Conservation (phyloP, 495 filamentous ascomycete genomes). For the Pseudevernia furfuracea region DNA sequence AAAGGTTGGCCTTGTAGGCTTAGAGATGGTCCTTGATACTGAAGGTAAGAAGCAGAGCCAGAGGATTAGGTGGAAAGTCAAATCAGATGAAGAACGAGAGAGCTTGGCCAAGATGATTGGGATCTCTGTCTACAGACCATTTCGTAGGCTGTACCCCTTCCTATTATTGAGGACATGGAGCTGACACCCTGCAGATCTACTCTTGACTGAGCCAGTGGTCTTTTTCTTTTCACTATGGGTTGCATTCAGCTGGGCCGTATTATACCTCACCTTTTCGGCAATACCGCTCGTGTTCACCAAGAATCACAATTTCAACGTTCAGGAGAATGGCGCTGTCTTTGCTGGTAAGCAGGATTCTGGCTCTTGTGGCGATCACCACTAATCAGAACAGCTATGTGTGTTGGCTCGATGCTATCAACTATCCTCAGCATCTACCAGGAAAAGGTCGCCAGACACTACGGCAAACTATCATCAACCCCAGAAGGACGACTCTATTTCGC, state of each 20-base stretch:
- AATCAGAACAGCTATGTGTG: slow-evolving; percentile 49
- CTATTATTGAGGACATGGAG: background rate
- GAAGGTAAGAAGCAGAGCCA: slow-evolving; percentile 35
- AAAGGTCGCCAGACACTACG: slow-evolving; percentile 37
- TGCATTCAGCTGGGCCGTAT: slow-evolving; percentile 79
- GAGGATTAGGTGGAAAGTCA: slow-evolving; percentile 78
- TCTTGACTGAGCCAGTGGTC: slow-evolving; percentile 85
- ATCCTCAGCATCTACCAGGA: slow-evolving; percentile 70
- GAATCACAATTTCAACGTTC: slow-evolving; percentile 60
- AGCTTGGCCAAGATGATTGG: slow-evolving; percentile 64
- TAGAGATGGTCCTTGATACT: slow-evolving; percentile 39
- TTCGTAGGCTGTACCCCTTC: slow-evolving; percentile 42
- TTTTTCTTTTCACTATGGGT: slow-evolving; percentile 94
- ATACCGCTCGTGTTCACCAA: slow-evolving; percentile 70
- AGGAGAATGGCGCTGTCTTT: slow-evolving; percentile 67
- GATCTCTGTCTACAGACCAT: slow-evolving; percentile 71
- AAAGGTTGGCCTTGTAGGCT: slow-evolving; percentile 54
- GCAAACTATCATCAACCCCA: slow-evolving; percentile 47
- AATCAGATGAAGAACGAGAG: slow-evolving; percentile 70
- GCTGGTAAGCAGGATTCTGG: slow-evolving; percentile 33
- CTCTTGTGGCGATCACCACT: background rate
- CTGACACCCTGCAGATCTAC: slow-evolving; percentile 44
- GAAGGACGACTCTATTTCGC: slow-evolving; percentile 79
- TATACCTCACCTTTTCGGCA: slow-evolving; percentile 75
- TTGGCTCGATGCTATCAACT: slow-evolving; percentile 62